Base-by-base conservation (phyloP, 2,329 filamentous ascomycete genomes). In the Cladophialophora bantiana region DNA sequence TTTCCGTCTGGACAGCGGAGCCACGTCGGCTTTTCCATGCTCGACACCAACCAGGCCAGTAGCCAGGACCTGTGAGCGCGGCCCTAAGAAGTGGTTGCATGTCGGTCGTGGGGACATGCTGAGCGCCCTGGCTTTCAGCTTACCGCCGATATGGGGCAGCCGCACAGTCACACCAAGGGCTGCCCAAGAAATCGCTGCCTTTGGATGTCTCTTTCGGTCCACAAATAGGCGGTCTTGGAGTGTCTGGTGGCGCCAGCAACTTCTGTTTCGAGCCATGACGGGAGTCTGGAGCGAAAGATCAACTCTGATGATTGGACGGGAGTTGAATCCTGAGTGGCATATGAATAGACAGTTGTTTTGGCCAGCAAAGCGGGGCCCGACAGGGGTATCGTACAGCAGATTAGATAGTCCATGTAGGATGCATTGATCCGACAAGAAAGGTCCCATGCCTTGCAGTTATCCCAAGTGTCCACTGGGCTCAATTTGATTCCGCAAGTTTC, bases 11-110 rank as follows among this genome's bases (percentile, higher is more conserved):
- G 13, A 20, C 48, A 35, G 32, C 35, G 59, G 34, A 40, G 45
- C 45, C 42, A 40, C 15, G 45, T 61, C 59, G 59, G 59, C 26
- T 36, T 53, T 61, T 12, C 15, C 9, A n/a, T 15, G 42, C 48
- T 52, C 42, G 2, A 18, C 50, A 31, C 56, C 36, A 57, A 42
- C 36, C 13, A 20, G 20, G 31, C 35, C 55, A 59, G 56, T 48
- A 59, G 40, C 45, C 42, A 40, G 42, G 42, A 7, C 42, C 6
- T 20, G 7, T 20, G 42, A 20, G 42, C 7, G 42, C 42, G 42
- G n/a, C 42, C 7, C 42, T 48, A 48, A 20, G 42, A 48, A 48
- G 42, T 50, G 20, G 45, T 26, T 31, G 45, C 45, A 50, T 50
- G 45, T 26, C 26, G 45, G 20, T 26, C 4, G 45, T 26, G 18